Evolutionary conservation across 495 filamentous ascomycete species (phyloP), one percentile per base, ranked within the genome.

Genomic region (Penicillium flavigenum): DNA sequence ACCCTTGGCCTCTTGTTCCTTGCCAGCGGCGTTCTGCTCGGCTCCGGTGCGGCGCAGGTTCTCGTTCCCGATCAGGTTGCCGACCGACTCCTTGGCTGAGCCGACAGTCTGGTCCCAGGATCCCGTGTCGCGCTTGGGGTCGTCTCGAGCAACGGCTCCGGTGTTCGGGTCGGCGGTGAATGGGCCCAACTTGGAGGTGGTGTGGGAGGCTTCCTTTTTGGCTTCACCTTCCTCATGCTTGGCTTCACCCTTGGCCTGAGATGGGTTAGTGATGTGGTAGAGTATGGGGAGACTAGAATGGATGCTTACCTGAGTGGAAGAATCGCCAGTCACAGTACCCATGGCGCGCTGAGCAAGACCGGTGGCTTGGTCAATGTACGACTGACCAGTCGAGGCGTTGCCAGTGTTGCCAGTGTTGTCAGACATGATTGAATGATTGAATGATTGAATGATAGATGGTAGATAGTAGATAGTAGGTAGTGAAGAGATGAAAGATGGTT

Each of bases 61-160:
- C 75, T 94, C 87, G 57, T 82, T 82, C 57, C 93, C 93, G 48
- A 92, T 57, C 11, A 91, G 46, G 60, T 86, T 86, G 54, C 93
- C 93, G 6, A 95, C 50, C 29, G 83, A 77, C 66, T 96, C 91
- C 81, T 98, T 98, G 41, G 83, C 86, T 0, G 89, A 83, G 54
- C 93, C 93, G 39, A 92, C 60, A 41, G 88, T 94, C 75, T 98
- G 92, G 76, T 96, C 89, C 83, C 88, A 92, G 39, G 81, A 78
- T 32, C 92, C 93, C 5, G 81, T 70, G 17, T 77, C 69, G 59
- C 92, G 89, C 72, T 92, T 76, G 8, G 84, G 78, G 69, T 91
- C 76, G 73, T 96, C 89, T 62, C 83, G 77, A 39, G 88, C 83
- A 50, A 90, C 76, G 46, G 84, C 86, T 43, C 90, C 92, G 5